These are phyloP conservation scores for Clitopilus passeckerianus DNA, from an alignment of 768 basidiomycete species.

Conservation along the genomic window DNA sequence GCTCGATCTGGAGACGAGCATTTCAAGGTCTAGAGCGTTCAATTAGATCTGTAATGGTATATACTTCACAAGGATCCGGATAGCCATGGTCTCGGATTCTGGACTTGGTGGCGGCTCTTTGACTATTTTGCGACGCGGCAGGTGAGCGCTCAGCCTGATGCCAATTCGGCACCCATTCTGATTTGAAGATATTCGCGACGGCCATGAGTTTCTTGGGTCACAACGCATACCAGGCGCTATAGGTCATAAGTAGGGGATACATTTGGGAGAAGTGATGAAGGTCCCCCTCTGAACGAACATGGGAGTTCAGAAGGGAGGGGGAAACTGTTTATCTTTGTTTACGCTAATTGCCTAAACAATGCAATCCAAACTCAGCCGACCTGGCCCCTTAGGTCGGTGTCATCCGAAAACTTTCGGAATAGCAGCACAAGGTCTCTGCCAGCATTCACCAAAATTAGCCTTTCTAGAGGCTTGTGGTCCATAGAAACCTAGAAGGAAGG, in stretches of 20 bases:
- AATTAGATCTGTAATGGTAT: no score
- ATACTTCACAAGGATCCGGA: no score
- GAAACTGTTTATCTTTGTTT: neutral
- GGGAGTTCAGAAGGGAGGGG: neutral
- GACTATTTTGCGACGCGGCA: no score
- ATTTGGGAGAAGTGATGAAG: neutral
- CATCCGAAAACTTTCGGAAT: neutral
- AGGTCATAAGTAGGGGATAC: neutral
- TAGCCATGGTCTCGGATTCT: no score
- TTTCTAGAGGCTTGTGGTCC: neutral
- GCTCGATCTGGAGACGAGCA: no score
- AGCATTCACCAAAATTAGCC: neutral
- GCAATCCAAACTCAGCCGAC: neutral
- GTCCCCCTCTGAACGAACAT: neutral
- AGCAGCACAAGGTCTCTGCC: neutral
- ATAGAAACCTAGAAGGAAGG: neutral
- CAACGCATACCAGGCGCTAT: no score
- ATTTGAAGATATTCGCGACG: no score
- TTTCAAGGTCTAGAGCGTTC: no score
- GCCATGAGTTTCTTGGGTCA: no score
- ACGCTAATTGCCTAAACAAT: neutral
- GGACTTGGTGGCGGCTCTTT: no score
- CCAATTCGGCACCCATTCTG: no score
- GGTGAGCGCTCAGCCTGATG: no score
- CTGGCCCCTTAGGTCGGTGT: neutral